Base-by-base conservation (phyloP, 345 rosid genomes). In the Trapa bicornis region DNA sequence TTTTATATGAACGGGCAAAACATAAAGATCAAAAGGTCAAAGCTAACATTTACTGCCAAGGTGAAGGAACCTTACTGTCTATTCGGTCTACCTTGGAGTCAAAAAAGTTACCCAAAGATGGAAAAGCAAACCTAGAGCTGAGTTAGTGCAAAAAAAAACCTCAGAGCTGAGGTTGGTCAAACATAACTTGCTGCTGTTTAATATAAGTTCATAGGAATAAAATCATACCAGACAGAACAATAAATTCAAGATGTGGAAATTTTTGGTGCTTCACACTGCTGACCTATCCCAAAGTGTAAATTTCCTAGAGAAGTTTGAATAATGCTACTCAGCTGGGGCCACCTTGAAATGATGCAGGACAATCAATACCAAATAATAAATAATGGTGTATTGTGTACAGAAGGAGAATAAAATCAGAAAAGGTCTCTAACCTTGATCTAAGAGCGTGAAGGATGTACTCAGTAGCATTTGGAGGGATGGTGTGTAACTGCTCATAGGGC, bases 371-470 rank as follows among this genome's bases (percentile, higher is more conserved):
- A 22, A 22, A 17, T 13, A 52, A 52, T 52, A 17, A 52, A 2
- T 52, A 5, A 15, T 52, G 57, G 22, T 17, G 57, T 17, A 8
- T 15, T 17, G 57, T 17, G 29, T 15, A 16, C 16, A 52, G 4
- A 52, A 17, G 53, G 53, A 15, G 3, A 11, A 1, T 4, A 52
- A 17, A 61, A 60, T 60, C 10, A 14, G 22, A 62, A 4, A 62
- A 62, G 65, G 4, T 6, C 13, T 37, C 41, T 80, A 41, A 83
- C 92, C 86, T 83, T 71, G 87, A 89, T 65, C 79, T 84, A 68
- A 84, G 87, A 70, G 87, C 87, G 67, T 81, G 89, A 72, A 87
- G 78, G 73, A 84, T 81, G 73, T 87, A 87, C 64, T 84, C 80
- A 12, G 87, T 78, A 63, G 81, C 83, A 72, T 87, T 87, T 37